phyloP scores from a whole-genome alignment of 164 flowering plant genomes.

The Umbellularia californica region DNA sequence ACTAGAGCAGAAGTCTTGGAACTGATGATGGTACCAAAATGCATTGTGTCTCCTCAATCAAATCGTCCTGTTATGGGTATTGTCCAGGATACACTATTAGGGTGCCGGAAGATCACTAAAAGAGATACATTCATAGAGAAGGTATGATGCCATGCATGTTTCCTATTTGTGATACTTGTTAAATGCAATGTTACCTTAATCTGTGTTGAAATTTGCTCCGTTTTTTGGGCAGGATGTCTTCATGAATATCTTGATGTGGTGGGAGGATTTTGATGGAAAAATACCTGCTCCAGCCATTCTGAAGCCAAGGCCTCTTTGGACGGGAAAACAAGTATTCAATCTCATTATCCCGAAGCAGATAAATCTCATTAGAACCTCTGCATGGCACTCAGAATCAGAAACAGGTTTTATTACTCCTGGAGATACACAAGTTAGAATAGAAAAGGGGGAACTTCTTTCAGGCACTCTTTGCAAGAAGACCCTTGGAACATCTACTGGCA shows the following conservation, averaged over 20 bases:
- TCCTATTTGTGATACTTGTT: background rate
- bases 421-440: constrained; percentile 87
- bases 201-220: background rate
- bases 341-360: constrained; percentile 97
- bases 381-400: constrained; percentile 92
- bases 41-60: constrained; percentile 96
- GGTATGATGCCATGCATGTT: constrained; percentile 29
- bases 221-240: constrained; percentile 75
- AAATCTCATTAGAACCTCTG: constrained; percentile 75
- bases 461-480: constrained; percentile 97
- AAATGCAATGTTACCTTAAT: background rate
- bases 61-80: constrained; percentile 99
- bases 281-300: constrained; percentile 90
- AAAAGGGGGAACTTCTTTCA: constrained; percentile 84
- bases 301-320: constrained; percentile 97
- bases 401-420: constrained; percentile 82
- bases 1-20: constrained; percentile 98
- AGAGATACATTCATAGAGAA: constrained; percentile 96
- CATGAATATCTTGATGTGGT: constrained; percentile 99
- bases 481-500: constrained; percentile 91
- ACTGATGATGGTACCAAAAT: constrained; percentile 99
- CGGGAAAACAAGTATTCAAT: constrained; percentile 97
- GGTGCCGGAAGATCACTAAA: constrained; percentile 94
- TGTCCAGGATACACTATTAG: constrained; percentile 96
- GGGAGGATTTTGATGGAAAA: constrained; percentile 99